phyloP scores from a whole-genome alignment of 2,329 filamentous ascomycete species.

The Alternaria arborescens region DNA sequence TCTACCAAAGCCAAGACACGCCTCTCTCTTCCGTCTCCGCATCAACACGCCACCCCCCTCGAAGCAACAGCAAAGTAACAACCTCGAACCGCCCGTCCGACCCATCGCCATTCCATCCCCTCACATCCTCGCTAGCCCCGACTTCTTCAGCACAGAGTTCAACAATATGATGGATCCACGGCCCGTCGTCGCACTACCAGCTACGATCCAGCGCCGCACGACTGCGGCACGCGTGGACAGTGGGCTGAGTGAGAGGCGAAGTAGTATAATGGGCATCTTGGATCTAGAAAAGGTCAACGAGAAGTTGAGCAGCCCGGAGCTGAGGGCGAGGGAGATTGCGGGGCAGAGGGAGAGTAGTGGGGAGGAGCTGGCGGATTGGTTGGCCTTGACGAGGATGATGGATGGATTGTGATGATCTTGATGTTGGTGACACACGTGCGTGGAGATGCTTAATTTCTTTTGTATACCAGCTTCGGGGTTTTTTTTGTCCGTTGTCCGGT shows the following conservation, averaged over 20 bases:
- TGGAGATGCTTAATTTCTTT: conserved; percentile 3
- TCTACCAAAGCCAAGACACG: conserved; percentile 20
- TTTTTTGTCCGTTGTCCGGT: not conserved
- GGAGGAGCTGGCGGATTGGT: conserved; percentile 24
- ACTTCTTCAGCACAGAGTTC: conserved; percentile 11
- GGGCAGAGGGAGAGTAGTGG: conserved; percentile 6
- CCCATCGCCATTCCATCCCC: conserved; percentile 2
- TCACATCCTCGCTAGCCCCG: conserved; percentile 7
- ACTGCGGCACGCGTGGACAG: conserved; percentile 15
- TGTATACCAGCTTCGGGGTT: not conserved
- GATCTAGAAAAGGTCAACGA: conserved; percentile 15
- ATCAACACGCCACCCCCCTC: conserved; percentile 17
- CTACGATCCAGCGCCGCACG: conserved; percentile 2
- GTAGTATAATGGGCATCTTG: conserved; percentile 14
- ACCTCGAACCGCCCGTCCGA: not conserved
- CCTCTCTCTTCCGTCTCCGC: conserved; percentile 24
- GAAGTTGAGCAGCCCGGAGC: conserved; percentile 1
- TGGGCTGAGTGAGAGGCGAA: conserved; percentile 11
- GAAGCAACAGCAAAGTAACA: not conserved
- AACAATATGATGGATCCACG: not conserved
- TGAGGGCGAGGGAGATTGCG: not conserved
- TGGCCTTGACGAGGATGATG: conserved; percentile 25
- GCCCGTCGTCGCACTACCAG: not conserved
- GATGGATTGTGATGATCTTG: conserved; percentile 13
- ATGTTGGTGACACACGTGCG: not conserved